A percentile compares a stretch with the other conserved stretches of the same genome.
Conservation (phyloP, 2,329 filamentous ascomycete species). For the Diplocarpon rosae region DNA sequence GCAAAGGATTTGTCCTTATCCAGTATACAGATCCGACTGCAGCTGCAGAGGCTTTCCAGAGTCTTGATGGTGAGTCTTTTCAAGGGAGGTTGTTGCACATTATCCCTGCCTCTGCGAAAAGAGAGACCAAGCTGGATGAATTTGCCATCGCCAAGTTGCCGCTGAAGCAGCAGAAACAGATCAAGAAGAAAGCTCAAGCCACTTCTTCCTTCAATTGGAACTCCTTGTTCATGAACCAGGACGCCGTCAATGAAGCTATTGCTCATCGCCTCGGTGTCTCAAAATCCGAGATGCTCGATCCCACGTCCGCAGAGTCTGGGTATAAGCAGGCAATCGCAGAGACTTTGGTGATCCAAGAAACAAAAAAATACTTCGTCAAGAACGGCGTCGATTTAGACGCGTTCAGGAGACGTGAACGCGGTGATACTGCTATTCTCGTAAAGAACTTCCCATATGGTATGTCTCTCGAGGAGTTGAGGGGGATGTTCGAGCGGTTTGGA, state of each 20-base stretch:
- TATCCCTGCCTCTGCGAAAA: slow-evolving; percentile 72
- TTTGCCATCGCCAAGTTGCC: slow-evolving; percentile 84
- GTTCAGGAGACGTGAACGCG: slow-evolving; percentile 75
- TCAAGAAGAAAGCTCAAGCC: slow-evolving; percentile 75
- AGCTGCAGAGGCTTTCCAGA: slow-evolving; percentile 68
- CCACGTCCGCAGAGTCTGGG: slow-evolving; percentile 87
- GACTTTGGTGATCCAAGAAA: slow-evolving; percentile 92
- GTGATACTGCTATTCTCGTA: slow-evolving; percentile 77
- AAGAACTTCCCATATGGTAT: slow-evolving; percentile 81
- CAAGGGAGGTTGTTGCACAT: slow-evolving; percentile 89
- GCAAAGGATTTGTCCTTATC: slow-evolving; percentile 86
- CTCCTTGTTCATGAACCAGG: slow-evolving; percentile 97
- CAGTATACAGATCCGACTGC: slow-evolving; percentile 62
- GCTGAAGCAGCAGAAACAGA: slow-evolving; percentile 85
- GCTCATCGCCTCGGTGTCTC: slow-evolving; percentile 77
- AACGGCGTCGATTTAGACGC: slow-evolving; percentile 88
- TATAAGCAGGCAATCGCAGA: slow-evolving; percentile 96
- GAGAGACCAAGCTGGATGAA: slow-evolving; percentile 73
- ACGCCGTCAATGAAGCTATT: slow-evolving; percentile 85
- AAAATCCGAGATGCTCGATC: slow-evolving; percentile 86
- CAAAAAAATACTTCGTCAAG: slow-evolving; percentile 77
- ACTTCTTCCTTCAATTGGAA: slow-evolving; percentile 91
- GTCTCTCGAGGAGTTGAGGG: slow-evolving; percentile 41
- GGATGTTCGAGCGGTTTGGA: slow-evolving; percentile 52
- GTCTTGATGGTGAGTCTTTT: slow-evolving; percentile 75